Percentiles rank a stretch among this genome's conserved stretches.
Evolutionary conservation across 2,329 filamentous ascomycete species (phyloP).

Genomic region (Trichoderma koningii): DNA sequence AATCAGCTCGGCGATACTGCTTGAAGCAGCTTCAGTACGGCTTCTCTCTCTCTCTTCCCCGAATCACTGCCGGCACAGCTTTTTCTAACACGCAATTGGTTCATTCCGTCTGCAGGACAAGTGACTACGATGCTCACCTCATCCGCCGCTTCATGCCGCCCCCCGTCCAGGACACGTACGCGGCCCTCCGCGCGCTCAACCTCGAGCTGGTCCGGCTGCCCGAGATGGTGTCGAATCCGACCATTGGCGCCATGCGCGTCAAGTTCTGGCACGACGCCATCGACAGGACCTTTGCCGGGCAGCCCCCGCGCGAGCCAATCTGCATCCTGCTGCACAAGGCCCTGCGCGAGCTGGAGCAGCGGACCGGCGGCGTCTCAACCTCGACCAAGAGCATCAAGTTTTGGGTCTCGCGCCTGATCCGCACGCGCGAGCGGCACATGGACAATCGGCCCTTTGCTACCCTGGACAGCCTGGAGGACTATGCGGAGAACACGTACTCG

Average conservation of each 20-base stretch:
- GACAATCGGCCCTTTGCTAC: conserved; percentile 79
- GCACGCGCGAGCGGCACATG: conserved; percentile 78
- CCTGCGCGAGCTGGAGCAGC: conserved; percentile 60
- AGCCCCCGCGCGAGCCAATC: conserved; percentile 86
- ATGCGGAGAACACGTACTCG: conserved; percentile 93
- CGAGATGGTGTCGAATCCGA: conserved; percentile 84
- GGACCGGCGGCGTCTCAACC: conserved; percentile 40
- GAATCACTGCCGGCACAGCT: neutral
- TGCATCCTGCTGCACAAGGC: conserved; percentile 79
- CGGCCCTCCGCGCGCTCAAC: conserved; percentile 89
- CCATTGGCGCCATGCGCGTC: conserved; percentile 83
- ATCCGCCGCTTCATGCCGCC: conserved; percentile 82
- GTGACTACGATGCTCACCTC: conserved; percentile 86
- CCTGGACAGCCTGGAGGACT: conserved; percentile 75
- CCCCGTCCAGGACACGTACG: conserved; percentile 76
- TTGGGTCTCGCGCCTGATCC: conserved; percentile 77
- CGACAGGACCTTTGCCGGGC: conserved; percentile 72
- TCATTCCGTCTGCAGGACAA: conserved; percentile 59
- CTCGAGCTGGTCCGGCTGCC: conserved; percentile 88
- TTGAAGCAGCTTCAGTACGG: conserved; percentile 54
- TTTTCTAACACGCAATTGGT: conserved; percentile 2
- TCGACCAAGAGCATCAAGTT: conserved; percentile 61
- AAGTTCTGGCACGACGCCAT: conserved; percentile 94
- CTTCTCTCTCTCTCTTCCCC: neutral
- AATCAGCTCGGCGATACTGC: conserved; percentile 57